Percentiles rank a stretch among this genome's conserved stretches.
phyloP scores from a whole-genome alignment of 2,329 filamentous ascomycete genomes.

The Corinectria fuckeliana region DNA sequence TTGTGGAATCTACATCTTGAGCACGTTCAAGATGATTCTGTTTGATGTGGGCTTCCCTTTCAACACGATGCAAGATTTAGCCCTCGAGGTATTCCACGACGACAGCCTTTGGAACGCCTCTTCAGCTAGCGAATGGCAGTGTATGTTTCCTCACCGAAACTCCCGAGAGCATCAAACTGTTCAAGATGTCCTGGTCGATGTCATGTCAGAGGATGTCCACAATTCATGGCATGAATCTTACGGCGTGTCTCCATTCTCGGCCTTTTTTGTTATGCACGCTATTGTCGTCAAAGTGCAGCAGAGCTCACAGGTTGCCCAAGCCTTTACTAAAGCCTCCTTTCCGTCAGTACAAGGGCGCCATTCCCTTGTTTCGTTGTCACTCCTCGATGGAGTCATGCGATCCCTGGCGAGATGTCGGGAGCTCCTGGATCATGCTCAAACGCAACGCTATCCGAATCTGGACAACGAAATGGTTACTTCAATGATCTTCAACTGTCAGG shows the following conservation, averaged over 20 bases:
- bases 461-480: not conserved
- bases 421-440: not conserved
- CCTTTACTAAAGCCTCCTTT: too few species aligned
- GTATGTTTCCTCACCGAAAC: not conserved
- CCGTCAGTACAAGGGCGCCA: too few species aligned
- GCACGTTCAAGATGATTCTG: constrained; percentile 18
- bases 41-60: constrained; percentile 21
- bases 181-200: constrained; percentile 9
- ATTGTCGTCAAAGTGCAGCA: constrained; percentile 23
- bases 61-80: constrained; percentile 16
- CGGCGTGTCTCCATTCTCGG: too few species aligned
- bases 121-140: constrained; percentile 14
- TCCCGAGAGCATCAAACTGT: constrained; percentile 5
- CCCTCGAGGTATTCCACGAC: constrained; percentile 16
- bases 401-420: constrained; percentile 5
- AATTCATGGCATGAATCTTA: too few species aligned
- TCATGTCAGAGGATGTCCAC: constrained; percentile 6
- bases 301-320: too few species aligned
- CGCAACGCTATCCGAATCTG: not conserved
- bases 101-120: constrained; percentile 15
- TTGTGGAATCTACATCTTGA: constrained; percentile 6
- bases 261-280: constrained; percentile 12
- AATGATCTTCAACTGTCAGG: constrained; percentile 16
- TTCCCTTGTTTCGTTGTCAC: too few species aligned
- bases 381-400: too few species aligned